Base-by-base conservation (phyloP, 495 filamentous ascomycete genomes). In the Penicillium bialowiezense region DNA sequence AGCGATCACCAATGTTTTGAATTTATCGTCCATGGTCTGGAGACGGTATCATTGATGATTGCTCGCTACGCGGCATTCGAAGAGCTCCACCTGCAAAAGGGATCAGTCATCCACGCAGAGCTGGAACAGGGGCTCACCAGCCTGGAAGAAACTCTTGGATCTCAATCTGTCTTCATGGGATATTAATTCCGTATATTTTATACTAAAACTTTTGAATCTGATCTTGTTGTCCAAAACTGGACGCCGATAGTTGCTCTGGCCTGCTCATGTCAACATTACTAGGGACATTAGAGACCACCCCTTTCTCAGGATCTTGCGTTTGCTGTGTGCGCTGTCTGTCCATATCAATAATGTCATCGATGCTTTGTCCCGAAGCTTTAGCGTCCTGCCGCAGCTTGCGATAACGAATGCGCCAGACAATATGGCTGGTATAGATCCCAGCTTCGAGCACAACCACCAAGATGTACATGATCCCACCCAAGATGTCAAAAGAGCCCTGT, bases 381-480 rank as follows among this genome's bases (percentile, higher is more conserved):
- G 84, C 85, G 34, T 74, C 74, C 39, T 73, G 63, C 3, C 84
- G 77, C 19, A 87, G 57, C 32, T 72, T 73, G 3, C 85, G 75
- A 3, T 84, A 85, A 7, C 84, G 79, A 53, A 82, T 66, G 2
- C 83, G 73, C 84, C 86, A 90, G 41, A 86, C 69, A 26, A 81
- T 58, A 50, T 89, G 86, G 21, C 84, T 88, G 13, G 69, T 15
- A 51, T 89, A 87, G 40, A 91, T 87, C 2, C 85, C 87, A 0
- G 71, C 60, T 60, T 91, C 87, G 18, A 90, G 72, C 8, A 84
- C 28, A 23, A 85, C 68, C 80, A 82, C 83, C 4, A 85, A 55
- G 34, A 88, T 83, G 56, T 89, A 90, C 46, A 88, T 70, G 0
- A 83, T 73, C 2, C 86, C 86, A 4, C 84, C 88, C 0, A 89